Percentiles rank a stretch among this genome's conserved stretches.
These are phyloP conservation scores for Penicillium frequentans DNA, from an alignment of 2,329 filamentous ascomycete genomes.

Conservation along the genomic window DNA sequence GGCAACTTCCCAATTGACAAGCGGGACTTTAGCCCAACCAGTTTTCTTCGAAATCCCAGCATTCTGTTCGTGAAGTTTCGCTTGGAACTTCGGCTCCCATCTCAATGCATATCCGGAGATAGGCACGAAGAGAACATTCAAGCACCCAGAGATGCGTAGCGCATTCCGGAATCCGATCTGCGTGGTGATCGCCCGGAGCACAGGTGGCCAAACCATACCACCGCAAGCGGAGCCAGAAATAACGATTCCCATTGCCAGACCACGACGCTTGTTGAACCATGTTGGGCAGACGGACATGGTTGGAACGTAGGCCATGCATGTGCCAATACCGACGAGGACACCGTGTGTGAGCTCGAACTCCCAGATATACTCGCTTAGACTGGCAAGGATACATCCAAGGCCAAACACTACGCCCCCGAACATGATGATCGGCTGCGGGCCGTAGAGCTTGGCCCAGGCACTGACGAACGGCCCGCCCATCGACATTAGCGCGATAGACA, in stretches of 20 bases:
- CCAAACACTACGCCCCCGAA: slow-evolving; percentile 37
- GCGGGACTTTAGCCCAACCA: slow-evolving; percentile 27
- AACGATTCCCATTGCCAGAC: slow-evolving; percentile 43
- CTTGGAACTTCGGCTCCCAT: slow-evolving; percentile 32
- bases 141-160: slow-evolving; percentile 32
- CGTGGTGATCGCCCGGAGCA: slow-evolving; percentile 31
- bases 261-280: slow-evolving; percentile 40
- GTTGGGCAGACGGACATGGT: slow-evolving; percentile 41
- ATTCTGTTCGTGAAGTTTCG: slow-evolving; percentile 21
- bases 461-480: slow-evolving; percentile 38
- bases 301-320: slow-evolving; percentile 41
- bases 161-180: slow-evolving; percentile 41
- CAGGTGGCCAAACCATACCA: slow-evolving; percentile 41
- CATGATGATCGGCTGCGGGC: slow-evolving; percentile 32
- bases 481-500: slow-evolving; percentile 40
- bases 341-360: slow-evolving; percentile 39
- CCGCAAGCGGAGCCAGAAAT: slow-evolving; percentile 42
- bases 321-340: slow-evolving; percentile 39
- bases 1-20: slow-evolving; percentile 33
- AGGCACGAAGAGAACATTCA: slow-evolving; percentile 32
- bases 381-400: slow-evolving; percentile 35
- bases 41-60: slow-evolving; percentile 14
- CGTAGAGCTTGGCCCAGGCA: slow-evolving; percentile 37
- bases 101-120: slow-evolving; percentile 24
- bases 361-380: slow-evolving; percentile 36